phyloP scores from a whole-genome alignment of 2,329 filamentous ascomycete genomes.

The Sordariomycetes sp. region DNA sequence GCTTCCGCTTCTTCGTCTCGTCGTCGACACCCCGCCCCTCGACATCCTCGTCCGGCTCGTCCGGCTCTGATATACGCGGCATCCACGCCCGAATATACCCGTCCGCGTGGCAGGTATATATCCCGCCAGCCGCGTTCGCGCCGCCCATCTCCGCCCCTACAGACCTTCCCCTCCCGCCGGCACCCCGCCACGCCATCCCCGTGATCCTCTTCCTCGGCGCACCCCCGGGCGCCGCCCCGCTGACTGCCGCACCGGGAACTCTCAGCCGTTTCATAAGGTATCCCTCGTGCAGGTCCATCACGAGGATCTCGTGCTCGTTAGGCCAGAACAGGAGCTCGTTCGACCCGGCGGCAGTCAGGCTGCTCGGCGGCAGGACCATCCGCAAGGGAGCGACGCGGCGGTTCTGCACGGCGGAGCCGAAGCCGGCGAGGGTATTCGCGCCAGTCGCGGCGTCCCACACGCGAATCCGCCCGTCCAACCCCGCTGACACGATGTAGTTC shows the following conservation, averaged over 20 bases:
- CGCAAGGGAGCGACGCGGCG: constrained; percentile 48
- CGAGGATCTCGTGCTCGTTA: constrained; percentile 69
- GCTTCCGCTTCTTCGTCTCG: constrained; percentile 48
- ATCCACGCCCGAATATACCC: constrained; percentile 76
- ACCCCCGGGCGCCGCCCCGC: constrained; percentile 27
- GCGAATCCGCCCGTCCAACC: constrained; percentile 73
- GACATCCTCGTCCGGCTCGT: constrained; percentile 37
- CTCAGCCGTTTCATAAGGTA: constrained; percentile 60
- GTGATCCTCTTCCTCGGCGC: constrained; percentile 54
- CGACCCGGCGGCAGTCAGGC: constrained; percentile 36
- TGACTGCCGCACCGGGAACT: constrained; percentile 44
- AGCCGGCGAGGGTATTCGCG: constrained; percentile 79
- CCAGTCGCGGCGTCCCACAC: constrained; percentile 78
- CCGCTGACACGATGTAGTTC: constrained; percentile 63
- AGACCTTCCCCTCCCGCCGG: constrained; percentile 46
- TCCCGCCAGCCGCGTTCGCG: constrained; percentile 35
- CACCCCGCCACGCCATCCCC: constrained; percentile 60
- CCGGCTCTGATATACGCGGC: constrained; percentile 37
- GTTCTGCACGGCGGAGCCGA: constrained; percentile 75
- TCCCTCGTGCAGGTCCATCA: constrained; percentile 72
- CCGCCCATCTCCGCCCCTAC: constrained; percentile 52
- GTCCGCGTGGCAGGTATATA: constrained; percentile 78
- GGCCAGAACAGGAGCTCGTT: constrained; percentile 69
- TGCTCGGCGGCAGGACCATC: constrained; percentile 53
- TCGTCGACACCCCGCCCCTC: constrained; percentile 25